Percentiles rank a stretch among this genome's conserved stretches.
Evolutionary conservation across 768 basidiomycete species (phyloP).

Genomic region (Kwoniella sp.): DNA sequence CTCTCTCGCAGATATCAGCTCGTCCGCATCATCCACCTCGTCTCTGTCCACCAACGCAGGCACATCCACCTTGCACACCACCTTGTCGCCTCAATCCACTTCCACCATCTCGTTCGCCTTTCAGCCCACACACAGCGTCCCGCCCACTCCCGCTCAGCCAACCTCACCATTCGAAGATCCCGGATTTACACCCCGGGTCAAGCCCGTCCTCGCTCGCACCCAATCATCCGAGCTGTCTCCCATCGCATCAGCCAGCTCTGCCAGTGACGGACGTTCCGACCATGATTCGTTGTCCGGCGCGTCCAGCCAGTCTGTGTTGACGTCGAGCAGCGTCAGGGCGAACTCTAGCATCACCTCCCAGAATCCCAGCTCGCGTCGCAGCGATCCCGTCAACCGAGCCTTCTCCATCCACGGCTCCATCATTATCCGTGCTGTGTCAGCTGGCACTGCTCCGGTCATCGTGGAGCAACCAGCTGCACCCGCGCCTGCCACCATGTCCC

Average conservation of each 20-base stretch:
- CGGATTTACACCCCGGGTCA: slow-evolving; percentile 33
- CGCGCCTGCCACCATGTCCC: slow-evolving; percentile 1
- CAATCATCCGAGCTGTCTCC: slow-evolving; percentile 24
- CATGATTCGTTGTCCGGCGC: slow-evolving; percentile 18
- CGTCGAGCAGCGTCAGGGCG: too few species aligned
- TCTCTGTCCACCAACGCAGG: slow-evolving; percentile 22
- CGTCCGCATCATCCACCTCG: slow-evolving; percentile 31
- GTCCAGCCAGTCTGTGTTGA: slow-evolving; percentile 20
- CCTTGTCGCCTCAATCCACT: slow-evolving; percentile 19
- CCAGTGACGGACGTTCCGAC: slow-evolving; percentile 9
- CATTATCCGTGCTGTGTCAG: slow-evolving; percentile 24
- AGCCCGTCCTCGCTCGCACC: slow-evolving; percentile 21
- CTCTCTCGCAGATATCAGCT: slow-evolving; percentile 6
- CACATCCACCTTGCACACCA: slow-evolving; percentile 10
- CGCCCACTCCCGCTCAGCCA: slow-evolving; percentile 4
- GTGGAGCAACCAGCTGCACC: not conserved
- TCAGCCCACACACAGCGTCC: slow-evolving; percentile 19
- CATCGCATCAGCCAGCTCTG: not conserved
- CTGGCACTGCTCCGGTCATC: not conserved
- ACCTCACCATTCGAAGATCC: slow-evolving; percentile 10
- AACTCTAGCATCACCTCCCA: not conserved
- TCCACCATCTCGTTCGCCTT: slow-evolving; percentile 35
- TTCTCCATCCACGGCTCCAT: slow-evolving; percentile 41
- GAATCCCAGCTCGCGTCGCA: slow-evolving; percentile 8
- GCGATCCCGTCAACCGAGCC: slow-evolving; percentile 33